Conservation (phyloP, 768 basidiomycete genomes). For the Boletus pseudopeckii region DNA sequence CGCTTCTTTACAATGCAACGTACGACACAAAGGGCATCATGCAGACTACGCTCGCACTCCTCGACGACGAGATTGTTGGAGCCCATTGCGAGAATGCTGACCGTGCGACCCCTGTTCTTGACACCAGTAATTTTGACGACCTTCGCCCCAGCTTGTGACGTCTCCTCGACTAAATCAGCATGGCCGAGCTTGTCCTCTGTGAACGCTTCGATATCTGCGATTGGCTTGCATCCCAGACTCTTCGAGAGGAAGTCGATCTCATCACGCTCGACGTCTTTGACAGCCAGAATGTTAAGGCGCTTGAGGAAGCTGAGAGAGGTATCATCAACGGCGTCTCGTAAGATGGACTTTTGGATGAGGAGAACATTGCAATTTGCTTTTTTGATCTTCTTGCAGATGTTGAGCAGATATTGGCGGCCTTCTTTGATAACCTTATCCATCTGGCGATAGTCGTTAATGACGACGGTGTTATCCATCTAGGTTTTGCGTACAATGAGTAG, state of each 20-base stretch:
- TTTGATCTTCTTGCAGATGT: slow-evolving; percentile 98
- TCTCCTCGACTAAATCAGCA: slow-evolving; percentile 94
- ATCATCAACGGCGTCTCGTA: slow-evolving; percentile 98
- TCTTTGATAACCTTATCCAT: slow-evolving; percentile 99
- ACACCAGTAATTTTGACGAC: slow-evolving; percentile 94
- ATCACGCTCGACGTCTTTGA: slow-evolving; percentile 98
- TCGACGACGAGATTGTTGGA: slow-evolving; percentile 90
- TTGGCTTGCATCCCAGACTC: slow-evolving; percentile 91
- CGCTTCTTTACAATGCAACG: slow-evolving; percentile 98
- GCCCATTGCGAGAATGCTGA: slow-evolving; percentile 94
- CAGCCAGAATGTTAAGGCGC: slow-evolving; percentile 90
- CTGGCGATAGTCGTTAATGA: slow-evolving; percentile 98
- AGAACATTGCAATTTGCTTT: slow-evolving; percentile 99
- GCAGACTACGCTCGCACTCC: slow-evolving; percentile 94
- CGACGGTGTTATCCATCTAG: slow-evolving; percentile 99
- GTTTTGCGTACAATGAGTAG: background rate
- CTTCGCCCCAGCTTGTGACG: slow-evolving; percentile 75
- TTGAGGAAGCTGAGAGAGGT: slow-evolving; percentile 97
- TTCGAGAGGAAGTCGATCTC: slow-evolving; percentile 97
- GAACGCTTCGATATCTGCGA: slow-evolving; percentile 97
- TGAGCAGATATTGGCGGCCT: slow-evolving; percentile 95
- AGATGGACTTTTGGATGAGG: slow-evolving; percentile 98
- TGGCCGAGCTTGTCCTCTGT: slow-evolving; percentile 97
- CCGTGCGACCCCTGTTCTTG: slow-evolving; percentile 91
- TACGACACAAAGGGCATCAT: slow-evolving; percentile 98